Percentiles rank a stretch among this genome's conserved stretches.
phyloP scores from a whole-genome alignment of 441 rosid genomes.

The Geranium incanum region DNA sequence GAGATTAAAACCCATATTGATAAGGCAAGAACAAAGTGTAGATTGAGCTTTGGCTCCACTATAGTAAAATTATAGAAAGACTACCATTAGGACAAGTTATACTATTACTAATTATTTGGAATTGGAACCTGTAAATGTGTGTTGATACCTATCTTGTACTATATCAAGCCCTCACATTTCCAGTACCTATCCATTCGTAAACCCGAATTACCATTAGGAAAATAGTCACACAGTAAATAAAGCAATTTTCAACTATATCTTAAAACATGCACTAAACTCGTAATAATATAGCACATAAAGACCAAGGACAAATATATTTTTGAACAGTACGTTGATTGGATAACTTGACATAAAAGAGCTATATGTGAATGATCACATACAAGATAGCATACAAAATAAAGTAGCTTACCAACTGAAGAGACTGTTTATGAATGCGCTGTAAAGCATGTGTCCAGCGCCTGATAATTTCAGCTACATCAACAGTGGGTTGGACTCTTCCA shows the following conservation, averaged over 20 bases:
- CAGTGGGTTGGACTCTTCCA: conserved; percentile 78
- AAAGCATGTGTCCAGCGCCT: conserved; percentile 99
- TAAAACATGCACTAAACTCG: background rate
- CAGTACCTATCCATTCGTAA: background rate
- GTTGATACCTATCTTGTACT: too few relatives aligned
- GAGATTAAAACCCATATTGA: background rate
- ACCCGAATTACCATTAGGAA: background rate
- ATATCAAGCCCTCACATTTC: background rate
- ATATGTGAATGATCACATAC: conserved; percentile 1
- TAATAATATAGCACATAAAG: too few relatives aligned
- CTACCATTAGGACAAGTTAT: background rate
- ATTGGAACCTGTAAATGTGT: too few relatives aligned
- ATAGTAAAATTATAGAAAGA: background rate
- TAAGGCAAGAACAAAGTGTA: background rate
- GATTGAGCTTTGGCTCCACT: background rate
- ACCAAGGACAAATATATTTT: background rate
- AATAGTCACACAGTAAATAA: background rate
- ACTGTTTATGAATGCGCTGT: conserved; percentile 95
- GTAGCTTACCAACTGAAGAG: conserved; percentile 80
- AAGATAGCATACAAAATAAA: conserved; percentile 14
- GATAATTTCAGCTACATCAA: conserved; percentile 95
- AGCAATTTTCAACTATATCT: background rate
- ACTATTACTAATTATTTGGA: too few relatives aligned
- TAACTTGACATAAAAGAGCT: conserved; percentile 6
- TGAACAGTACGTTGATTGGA: background rate